Percentiles rank a stretch among this genome's conserved stretches.
These are phyloP conservation scores for Magnaporthales sp. DNA, from an alignment of 2,329 filamentous ascomycete species.

Conservation along the genomic window DNA sequence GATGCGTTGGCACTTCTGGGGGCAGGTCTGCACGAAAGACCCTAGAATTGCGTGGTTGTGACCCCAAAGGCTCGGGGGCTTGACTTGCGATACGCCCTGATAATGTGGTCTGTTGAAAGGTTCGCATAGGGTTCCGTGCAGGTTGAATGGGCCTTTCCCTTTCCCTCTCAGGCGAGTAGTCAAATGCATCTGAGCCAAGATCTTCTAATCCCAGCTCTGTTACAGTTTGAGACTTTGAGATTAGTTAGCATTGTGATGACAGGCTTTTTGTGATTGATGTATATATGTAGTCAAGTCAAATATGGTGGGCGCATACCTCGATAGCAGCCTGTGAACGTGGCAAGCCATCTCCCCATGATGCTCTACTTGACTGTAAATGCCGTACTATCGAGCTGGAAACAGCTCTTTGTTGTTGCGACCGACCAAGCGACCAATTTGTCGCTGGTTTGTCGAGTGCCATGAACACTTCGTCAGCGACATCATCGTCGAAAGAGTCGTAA, in stretches of 20 bases:
- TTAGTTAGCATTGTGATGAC: not conserved
- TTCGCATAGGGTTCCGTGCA: constrained; percentile 13
- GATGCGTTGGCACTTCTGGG: constrained; percentile 74
- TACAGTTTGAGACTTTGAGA: not conserved
- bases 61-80: constrained; percentile 15
- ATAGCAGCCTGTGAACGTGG: too few species aligned
- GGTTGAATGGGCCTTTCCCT: constrained; percentile 6
- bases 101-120: constrained; percentile 45
- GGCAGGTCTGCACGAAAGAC: constrained; percentile 46
- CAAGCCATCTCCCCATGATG: too few species aligned
- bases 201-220: constrained; percentile 35
- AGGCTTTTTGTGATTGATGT: not conserved
- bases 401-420: not conserved
- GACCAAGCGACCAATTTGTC: not conserved
- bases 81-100: constrained; percentile 32
- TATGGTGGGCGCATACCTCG: too few species aligned
- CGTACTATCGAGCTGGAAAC: not conserved
- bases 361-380: not conserved
- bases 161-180: constrained; percentile 40
- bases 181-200: constrained; percentile 60
- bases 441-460: constrained; percentile 36
- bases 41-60: constrained; percentile 22
- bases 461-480: constrained; percentile 58
- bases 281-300: not conserved
- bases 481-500: constrained; percentile 15